Conservation (phyloP, 331 rosid species). For the Pyrus hybrid region DNA sequence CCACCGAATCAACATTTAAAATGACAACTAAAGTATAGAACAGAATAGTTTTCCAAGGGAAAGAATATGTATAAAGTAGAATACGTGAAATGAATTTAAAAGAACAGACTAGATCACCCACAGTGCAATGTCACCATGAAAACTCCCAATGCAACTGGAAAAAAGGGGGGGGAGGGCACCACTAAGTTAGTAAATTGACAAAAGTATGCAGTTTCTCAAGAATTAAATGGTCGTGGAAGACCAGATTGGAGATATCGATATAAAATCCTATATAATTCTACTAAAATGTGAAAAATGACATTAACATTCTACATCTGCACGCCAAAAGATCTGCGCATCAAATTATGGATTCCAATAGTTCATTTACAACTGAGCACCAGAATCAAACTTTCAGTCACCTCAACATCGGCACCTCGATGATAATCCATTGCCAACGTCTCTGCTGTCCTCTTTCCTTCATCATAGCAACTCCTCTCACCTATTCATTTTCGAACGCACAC, state of each 20-base stretch:
- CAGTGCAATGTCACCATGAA: neutral
- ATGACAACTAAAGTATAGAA: neutral
- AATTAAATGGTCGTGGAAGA: neutral
- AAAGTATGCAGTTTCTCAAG: neutral
- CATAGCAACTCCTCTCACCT: constrained; percentile 99
- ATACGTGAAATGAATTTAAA: neutral
- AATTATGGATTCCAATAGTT: neutral
- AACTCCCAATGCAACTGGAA: neutral
- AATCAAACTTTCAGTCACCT: constrained; percentile 35
- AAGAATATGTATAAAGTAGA: neutral
- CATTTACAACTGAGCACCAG: neutral
- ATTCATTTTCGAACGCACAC: neutral
- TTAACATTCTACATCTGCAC: neutral
- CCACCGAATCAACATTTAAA: neutral
- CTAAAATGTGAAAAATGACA: neutral
- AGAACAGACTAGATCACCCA: neutral
- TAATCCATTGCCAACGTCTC: constrained; percentile 95
- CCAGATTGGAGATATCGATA: neutral
- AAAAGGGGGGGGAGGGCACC: neutral
- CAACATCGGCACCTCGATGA: constrained; percentile 95
- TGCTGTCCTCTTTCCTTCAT: constrained; percentile 97
- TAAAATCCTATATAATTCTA: neutral
- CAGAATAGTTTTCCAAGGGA: neutral
- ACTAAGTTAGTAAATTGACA: neutral
- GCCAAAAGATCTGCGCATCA: neutral